phyloP scores from a whole-genome alignment of 352 stramenopile species.

The Phytophthora boehmeriae region DNA sequence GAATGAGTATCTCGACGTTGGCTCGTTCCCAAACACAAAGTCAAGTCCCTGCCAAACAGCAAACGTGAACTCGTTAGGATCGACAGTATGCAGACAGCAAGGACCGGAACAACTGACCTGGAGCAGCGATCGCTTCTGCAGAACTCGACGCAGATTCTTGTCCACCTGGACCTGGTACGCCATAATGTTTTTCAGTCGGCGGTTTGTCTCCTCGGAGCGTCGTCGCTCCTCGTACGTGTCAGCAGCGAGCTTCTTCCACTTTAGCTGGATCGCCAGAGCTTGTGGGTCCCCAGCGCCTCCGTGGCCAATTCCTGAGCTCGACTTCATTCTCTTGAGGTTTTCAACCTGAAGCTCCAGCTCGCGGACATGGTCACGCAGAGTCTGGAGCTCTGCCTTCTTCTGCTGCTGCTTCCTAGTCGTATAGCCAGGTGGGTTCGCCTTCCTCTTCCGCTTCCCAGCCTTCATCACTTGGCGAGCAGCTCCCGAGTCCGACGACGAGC shows the following conservation, averaged over 20 bases:
- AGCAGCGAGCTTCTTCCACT: constrained; percentile 17
- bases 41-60: constrained; percentile 22
- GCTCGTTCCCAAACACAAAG: constrained; percentile 29
- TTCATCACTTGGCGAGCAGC: not conserved
- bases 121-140: constrained; percentile 23
- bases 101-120: not conserved
- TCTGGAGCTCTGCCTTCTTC: constrained; percentile 29
- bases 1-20: constrained; percentile 18
- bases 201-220: constrained; percentile 29
- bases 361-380: constrained; percentile 19
- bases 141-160: constrained; percentile 10
- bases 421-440: constrained; percentile 15
- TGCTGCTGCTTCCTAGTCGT: constrained; percentile 21
- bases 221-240: constrained; percentile 10
- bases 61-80: constrained; percentile 4
- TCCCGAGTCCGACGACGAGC: not conserved
- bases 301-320: not conserved
- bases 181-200: constrained; percentile 19
- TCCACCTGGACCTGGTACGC: constrained; percentile 13
- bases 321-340: constrained; percentile 4
- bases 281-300: not conserved
- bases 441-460: constrained; percentile 9
- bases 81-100: not conserved
- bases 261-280: not conserved
- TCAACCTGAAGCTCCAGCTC: constrained; percentile 14